Evolutionary conservation across 1,284 basidiomycete genomes (phyloP).

Genomic region (Ganoderma sp.): DNA sequence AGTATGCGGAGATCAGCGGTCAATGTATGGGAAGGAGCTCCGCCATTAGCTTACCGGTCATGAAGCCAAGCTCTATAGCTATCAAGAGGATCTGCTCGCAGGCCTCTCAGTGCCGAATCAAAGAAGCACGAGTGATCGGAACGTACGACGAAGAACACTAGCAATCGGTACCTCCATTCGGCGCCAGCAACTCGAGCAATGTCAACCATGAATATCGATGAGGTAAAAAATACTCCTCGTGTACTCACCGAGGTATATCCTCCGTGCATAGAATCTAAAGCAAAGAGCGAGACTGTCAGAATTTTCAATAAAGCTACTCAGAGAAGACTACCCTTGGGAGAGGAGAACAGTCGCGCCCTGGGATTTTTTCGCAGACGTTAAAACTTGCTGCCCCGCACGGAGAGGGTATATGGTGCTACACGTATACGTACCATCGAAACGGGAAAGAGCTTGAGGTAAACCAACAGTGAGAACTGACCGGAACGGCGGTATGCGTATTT

Average conservation of each 20-base stretch:
- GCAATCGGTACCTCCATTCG: background rate
- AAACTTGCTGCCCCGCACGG: background rate
- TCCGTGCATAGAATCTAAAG: background rate
- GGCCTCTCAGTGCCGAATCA: background rate
- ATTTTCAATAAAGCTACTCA: background rate
- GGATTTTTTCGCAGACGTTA: background rate
- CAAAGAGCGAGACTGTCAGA: background rate
- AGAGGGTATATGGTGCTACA: background rate
- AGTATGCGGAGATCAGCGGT: background rate
- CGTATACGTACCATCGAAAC: background rate
- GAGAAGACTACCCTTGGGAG: background rate
- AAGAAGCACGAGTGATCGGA: background rate
- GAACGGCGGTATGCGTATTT: background rate
- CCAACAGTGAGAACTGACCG: background rate
- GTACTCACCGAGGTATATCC: background rate
- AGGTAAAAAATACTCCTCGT: background rate
- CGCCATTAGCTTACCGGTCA: background rate
- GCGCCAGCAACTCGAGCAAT: background rate
- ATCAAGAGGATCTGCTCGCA: background rate
- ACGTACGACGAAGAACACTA: background rate
- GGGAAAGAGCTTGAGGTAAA: background rate
- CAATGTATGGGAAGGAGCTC: background rate
- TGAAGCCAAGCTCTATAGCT: background rate
- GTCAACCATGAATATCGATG: background rate
- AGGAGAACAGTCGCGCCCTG: background rate